Evolutionary conservation across 2,329 filamentous ascomycete genomes (phyloP).

Genomic region (Talaromyces sp.): DNA sequence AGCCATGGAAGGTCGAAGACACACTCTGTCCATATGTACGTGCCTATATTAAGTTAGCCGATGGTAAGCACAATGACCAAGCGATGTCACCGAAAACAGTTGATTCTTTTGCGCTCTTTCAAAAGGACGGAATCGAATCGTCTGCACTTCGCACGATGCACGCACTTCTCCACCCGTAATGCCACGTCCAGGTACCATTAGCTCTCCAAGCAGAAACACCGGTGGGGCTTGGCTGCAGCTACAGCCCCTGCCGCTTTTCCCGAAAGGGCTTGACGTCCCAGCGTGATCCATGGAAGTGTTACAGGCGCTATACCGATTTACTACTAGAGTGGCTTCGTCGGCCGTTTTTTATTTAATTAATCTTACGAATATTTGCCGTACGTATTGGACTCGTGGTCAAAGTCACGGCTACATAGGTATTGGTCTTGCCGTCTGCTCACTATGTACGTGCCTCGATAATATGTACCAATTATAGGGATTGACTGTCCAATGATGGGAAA

Average conservation of each 20-base stretch:
- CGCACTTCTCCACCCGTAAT: conserved; percentile 4
- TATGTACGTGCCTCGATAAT: not conserved
- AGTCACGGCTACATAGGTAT: not conserved
- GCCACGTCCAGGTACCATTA: conserved; percentile 16
- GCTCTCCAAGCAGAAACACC: not conserved
- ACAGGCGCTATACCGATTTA: not conserved
- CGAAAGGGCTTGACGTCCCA: not conserved
- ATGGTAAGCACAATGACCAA: not conserved
- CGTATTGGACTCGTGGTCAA: not conserved
- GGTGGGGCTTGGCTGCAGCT: conserved; percentile 13
- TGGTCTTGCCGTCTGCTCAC: not conserved
- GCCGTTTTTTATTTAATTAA: not conserved
- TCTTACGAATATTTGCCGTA: not conserved
- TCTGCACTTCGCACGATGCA: not conserved
- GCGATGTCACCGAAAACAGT: conserved; percentile 9
- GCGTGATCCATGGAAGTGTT: not conserved
- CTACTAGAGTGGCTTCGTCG: not conserved
- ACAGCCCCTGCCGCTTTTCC: conserved; percentile 13
- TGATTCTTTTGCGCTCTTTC: not conserved
- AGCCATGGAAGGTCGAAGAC: not conserved
- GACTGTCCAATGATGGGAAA: not conserved
- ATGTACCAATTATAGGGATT: not conserved
- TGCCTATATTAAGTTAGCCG: not conserved
- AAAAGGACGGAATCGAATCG: not conserved
- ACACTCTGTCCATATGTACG: not conserved